phyloP scores from a whole-genome alignment of 148 eudicot genomes.

The Rhododendron vialii region DNA sequence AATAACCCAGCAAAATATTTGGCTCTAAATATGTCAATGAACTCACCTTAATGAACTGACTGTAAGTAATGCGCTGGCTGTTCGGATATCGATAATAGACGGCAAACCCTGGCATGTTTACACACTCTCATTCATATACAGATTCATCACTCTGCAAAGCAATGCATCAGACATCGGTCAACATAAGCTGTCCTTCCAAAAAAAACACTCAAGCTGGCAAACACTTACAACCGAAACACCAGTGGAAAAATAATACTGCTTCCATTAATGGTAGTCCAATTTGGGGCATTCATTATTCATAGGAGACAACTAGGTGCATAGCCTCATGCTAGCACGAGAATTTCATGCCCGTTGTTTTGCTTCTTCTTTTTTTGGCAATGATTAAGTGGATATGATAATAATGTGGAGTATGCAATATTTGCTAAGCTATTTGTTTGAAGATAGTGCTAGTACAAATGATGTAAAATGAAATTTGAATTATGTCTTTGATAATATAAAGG shows the following conservation, averaged over 20 bases:
- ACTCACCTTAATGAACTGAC: constrained; percentile 89
- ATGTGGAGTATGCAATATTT: too few species aligned
- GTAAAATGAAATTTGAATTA: too few species aligned
- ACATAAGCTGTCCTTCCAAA: not conserved
- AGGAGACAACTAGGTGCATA: not conserved
- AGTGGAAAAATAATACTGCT: not conserved
- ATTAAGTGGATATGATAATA: too few species aligned
- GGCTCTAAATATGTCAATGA: constrained; percentile 2
- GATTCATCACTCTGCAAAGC: constrained; percentile 81
- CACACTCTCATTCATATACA: constrained; percentile 90
- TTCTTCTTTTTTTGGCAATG: too few species aligned
- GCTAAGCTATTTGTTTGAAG: too few species aligned
- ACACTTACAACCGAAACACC: not conserved
- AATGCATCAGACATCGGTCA: not conserved
- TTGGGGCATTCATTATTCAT: not conserved
- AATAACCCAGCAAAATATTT: not conserved
- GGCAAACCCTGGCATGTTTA: constrained; percentile 99
- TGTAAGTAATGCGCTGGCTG: constrained; percentile 88
- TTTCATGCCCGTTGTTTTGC: too few species aligned
- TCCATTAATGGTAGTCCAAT: not conserved
- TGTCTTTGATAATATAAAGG: too few species aligned
- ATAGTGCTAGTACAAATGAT: too few species aligned
- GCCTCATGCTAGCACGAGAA: too few species aligned
- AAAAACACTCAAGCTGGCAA: not conserved
- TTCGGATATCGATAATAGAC: constrained; percentile 91